Percentiles rank a stretch among this genome's conserved stretches.
phyloP scores from a whole-genome alignment of 345 rosid genomes.

The Eucalyptus pauciflora region DNA sequence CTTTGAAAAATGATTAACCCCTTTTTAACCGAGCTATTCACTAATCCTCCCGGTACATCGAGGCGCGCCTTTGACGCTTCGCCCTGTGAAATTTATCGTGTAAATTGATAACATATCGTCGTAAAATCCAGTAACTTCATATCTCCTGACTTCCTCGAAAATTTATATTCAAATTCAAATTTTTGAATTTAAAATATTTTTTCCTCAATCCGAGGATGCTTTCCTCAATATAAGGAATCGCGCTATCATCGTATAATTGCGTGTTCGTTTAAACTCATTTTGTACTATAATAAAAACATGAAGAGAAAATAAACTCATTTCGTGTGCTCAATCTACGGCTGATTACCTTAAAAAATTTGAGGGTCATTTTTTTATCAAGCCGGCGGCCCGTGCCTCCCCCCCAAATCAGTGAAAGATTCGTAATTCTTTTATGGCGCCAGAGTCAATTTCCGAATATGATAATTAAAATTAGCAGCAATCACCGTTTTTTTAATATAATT shows the following conservation, averaged over 20 bases:
- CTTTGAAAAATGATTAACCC: background rate
- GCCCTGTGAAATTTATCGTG: background rate
- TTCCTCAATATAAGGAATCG: background rate
- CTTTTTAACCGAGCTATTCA: background rate
- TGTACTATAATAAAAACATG: background rate
- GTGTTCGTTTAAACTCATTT: background rate
- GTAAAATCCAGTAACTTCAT: background rate
- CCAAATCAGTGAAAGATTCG: too few relatives aligned
- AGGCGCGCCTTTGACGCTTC: accelerated
- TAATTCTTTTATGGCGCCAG: too few relatives aligned
- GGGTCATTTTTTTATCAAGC: too few relatives aligned
- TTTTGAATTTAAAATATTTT: too few relatives aligned
- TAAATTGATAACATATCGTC: background rate
- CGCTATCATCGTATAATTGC: background rate
- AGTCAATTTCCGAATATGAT: background rate
- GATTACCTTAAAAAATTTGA: too few relatives aligned
- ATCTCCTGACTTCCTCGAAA: background rate
- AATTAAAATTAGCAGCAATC: background rate
- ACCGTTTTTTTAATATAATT: too few relatives aligned
- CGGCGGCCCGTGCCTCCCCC: too few relatives aligned
- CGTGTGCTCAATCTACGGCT: background rate
- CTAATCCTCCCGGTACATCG: accelerated
- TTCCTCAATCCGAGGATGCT: background rate
- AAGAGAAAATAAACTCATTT: too few relatives aligned
- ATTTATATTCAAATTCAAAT: too few relatives aligned